A percentile compares a stretch with the other conserved stretches of the same genome.
phyloP scores from a whole-genome alignment of 2,329 filamentous ascomycete species.

The Apiospora hydei region DNA sequence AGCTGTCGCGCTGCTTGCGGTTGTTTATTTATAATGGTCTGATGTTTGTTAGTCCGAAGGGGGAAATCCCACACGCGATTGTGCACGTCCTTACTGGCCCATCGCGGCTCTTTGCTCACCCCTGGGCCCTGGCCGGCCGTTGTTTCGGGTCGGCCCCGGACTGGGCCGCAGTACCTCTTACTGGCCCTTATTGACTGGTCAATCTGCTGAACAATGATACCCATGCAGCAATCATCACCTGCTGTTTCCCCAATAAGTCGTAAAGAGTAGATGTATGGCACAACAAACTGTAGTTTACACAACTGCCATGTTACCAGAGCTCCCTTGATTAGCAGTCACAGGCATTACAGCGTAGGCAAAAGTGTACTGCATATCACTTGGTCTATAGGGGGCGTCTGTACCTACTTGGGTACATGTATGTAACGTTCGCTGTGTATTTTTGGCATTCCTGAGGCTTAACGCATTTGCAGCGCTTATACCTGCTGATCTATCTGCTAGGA shows the following conservation, averaged over 20 bases:
- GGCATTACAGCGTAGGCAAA: no score
- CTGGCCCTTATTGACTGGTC: not conserved
- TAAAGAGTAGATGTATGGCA: not conserved
- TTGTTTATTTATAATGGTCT: constrained; percentile 18
- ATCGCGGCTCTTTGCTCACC: constrained; percentile 6
- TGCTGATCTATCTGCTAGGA: not conserved
- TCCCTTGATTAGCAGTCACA: no score
- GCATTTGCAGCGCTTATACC: not conserved
- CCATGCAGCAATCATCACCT: not conserved
- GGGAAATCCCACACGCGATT: not conserved
- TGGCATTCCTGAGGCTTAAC: not conserved
- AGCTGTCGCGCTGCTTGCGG: constrained; percentile 2
- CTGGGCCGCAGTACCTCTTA: constrained; percentile 4
- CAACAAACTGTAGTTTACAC: no score
- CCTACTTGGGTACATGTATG: not conserved
- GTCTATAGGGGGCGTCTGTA: no score
- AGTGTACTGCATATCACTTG: no score
- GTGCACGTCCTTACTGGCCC: constrained; percentile 18
- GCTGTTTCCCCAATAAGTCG: not conserved
- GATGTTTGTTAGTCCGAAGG: constrained; percentile 4
- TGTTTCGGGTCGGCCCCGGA: constrained; percentile 21
- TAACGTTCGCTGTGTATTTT: not conserved
- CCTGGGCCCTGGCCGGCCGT: constrained; percentile 9
- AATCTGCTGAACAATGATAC: not conserved
- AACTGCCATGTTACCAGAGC: no score